Base-by-base conservation (phyloP, 495 filamentous ascomycete species). In the Xylaria flabelliformis region DNA sequence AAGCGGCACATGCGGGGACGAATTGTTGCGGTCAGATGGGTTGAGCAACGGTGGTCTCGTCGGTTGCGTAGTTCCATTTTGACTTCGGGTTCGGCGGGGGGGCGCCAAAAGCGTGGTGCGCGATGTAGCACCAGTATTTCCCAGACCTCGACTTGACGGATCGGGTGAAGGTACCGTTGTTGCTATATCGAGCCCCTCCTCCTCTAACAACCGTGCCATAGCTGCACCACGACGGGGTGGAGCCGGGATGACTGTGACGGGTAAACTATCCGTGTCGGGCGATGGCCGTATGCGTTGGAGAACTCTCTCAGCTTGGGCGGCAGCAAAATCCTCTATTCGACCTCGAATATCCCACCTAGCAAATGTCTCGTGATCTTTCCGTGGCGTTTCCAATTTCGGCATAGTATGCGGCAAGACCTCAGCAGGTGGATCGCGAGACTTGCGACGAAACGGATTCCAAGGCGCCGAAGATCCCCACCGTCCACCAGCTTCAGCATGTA, bases 181-280 rank as follows among this genome's bases (percentile, higher is more conserved):
- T 12, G 24, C 62, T 24, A n/a, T 7, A 24, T 42, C 8, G 32
- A 64, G 9, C 69, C 81, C 80, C 61, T 84, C 81, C 36, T 84
- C 84, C 69, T 84, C 83, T 26, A 82, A 64, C 32, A 85, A 67
- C 71, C 81, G 81, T 29, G 82, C 83, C 7, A 86, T 75, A 9
- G 82, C 84, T 0, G 83, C 83, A 2, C 85, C 85, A 26, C 82
- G 77, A 0, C 85, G 79, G 15, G 83, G 80, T 48, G 84, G 85
- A 0, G 85, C 85, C 7, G 84, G 84, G 26, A 87, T 86, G 5
- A 87, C 81, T 39, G 79, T 84, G n/a, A 86, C 81, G 7, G 85
- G 85, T 61, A 87, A 72, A 71, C 81, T 85, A 64, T 82, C 81
- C 15, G 84, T 87, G 67, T 86, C 84, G 1, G 83, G 82, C 0